Base-by-base conservation (phyloP, 1,139 yeast species). In the Zygosaccharomyces pseudobailii region DNA sequence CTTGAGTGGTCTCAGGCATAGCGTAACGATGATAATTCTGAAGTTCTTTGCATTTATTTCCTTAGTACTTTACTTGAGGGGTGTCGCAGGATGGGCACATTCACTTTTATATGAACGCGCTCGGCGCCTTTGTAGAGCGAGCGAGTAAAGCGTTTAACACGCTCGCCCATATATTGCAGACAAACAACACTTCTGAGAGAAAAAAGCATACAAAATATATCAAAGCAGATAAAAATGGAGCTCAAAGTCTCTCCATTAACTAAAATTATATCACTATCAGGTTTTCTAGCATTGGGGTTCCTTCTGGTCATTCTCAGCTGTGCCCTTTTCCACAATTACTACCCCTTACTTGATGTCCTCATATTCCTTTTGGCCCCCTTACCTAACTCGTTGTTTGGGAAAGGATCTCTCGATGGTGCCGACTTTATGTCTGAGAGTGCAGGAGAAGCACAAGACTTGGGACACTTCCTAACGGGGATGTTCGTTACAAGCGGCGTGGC, bases 211-310 rank as follows among this genome's bases (percentile, higher is more conserved):
- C n/a, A n/a, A n/a, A 36, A 9, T 7, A 3, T 3, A 28, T 10
- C 4, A 1, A 9, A 13, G 17, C 17, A 30, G 17, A 30, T 7
- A 28, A 21, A 22, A 34, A 57, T 63, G 61, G 60, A 59, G 23
- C 42, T 62, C 22, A 61, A 55, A 49, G 62, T 64, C 9, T 63
- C 68, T 51, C 87, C 92, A 34, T 71, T 84, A 55, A 81, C 86
- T 43, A 83, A 81, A 61, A 82, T 85, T 56, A 82, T 84, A 54
- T 82, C 82, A 52, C 74, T 85, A 38, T 79, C 87, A 28, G 83
- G 86, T 20, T 74, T 84, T 37, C 71, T 85, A 39, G 90, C 94
- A 1, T 70, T 84, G 6, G 94, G 94, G 17, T 84, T 84, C 61
- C 71, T 85, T n/a, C 70, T 84, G 48, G 84, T 84, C 40, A 76